These are phyloP conservation scores for Exophiala oligosperma DNA, from an alignment of 2,329 filamentous ascomycete species.

Conservation along the genomic window DNA sequence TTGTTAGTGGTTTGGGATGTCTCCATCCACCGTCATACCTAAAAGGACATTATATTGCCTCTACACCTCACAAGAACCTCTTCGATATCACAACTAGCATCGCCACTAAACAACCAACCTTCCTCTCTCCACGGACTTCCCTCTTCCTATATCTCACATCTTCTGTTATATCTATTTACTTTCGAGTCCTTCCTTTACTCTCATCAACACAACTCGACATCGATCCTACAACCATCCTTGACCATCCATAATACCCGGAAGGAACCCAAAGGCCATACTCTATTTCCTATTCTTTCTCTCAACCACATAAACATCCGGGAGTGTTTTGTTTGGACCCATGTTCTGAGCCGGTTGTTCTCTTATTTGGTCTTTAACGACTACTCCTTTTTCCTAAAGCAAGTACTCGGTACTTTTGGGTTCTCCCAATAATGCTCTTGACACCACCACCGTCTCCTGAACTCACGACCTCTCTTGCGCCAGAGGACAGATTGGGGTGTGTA, in stretches of 20 bases:
- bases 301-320: slow-evolving; percentile 18
- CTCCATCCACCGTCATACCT: slow-evolving; percentile 24
- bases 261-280: slow-evolving; percentile 10
- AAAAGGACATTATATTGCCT: slow-evolving; percentile 26
- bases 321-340: slow-evolving; percentile 29
- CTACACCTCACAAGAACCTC: slow-evolving; percentile 21
- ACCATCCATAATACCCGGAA: slow-evolving; percentile 4
- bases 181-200: slow-evolving; percentile 20
- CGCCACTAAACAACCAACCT: slow-evolving; percentile 14
- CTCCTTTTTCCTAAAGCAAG: slow-evolving; percentile 27
- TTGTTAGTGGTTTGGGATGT: slow-evolving; percentile 15
- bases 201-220: not conserved
- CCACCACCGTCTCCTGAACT: slow-evolving; percentile 46
- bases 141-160: slow-evolving; percentile 10
- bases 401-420: slow-evolving; percentile 37
- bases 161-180: slow-evolving; percentile 9
- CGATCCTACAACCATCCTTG: not conserved
- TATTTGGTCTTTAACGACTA: slow-evolving; percentile 28
- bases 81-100: slow-evolving; percentile 21
- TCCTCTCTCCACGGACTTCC: not conserved
- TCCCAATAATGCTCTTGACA: slow-evolving; percentile 48
- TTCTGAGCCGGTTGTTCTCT: slow-evolving; percentile 27
- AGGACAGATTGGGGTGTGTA: slow-evolving; percentile 82
- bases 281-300: slow-evolving; percentile 21
- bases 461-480: slow-evolving; percentile 62